A percentile compares a stretch with the other conserved stretches of the same genome.
Evolutionary conservation across 768 basidiomycete genomes (phyloP).

Genomic region (Daedaleopsis sinensis): DNA sequence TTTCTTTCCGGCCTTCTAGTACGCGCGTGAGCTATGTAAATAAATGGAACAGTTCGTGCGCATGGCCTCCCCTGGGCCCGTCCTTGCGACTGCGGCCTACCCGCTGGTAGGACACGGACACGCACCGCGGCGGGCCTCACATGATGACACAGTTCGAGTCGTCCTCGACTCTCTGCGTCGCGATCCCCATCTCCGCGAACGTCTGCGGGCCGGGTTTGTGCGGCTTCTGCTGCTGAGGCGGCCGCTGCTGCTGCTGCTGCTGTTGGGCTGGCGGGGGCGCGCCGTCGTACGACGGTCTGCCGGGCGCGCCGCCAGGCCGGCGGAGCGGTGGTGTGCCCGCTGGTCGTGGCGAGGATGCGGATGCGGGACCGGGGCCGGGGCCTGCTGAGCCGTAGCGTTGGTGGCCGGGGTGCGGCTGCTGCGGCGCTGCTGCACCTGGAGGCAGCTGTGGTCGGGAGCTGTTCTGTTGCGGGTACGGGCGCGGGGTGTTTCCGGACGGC

Average conservation of each 20-base stretch:
- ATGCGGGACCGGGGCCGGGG: constrained; percentile 5
- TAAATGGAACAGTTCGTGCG: no score
- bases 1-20: no score
- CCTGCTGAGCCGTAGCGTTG: constrained; percentile 1
- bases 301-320: constrained; percentile 7
- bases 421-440: not conserved
- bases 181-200: constrained; percentile 94
- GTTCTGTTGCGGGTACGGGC: not conserved
- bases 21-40: no score
- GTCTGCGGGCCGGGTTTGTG: constrained; percentile 58
- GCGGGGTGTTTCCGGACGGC: constrained; percentile 7
- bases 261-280: not conserved
- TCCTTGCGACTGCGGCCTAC: no score
- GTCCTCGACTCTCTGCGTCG: constrained; percentile 73
- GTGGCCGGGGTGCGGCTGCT: not conserved
- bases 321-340: constrained; percentile 20
- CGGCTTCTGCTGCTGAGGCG: constrained; percentile 3
- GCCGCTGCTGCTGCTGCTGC: not conserved
- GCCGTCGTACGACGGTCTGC: not conserved
- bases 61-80: no score
- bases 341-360: constrained; percentile 12
- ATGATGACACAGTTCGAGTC: constrained; percentile 83
- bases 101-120: no score
- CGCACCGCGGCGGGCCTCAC: constrained; percentile 44
- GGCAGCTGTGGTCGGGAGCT: no score